phyloP scores from a whole-genome alignment of 2,329 filamentous ascomycete species.

The Sordariomycetes sp. region DNA sequence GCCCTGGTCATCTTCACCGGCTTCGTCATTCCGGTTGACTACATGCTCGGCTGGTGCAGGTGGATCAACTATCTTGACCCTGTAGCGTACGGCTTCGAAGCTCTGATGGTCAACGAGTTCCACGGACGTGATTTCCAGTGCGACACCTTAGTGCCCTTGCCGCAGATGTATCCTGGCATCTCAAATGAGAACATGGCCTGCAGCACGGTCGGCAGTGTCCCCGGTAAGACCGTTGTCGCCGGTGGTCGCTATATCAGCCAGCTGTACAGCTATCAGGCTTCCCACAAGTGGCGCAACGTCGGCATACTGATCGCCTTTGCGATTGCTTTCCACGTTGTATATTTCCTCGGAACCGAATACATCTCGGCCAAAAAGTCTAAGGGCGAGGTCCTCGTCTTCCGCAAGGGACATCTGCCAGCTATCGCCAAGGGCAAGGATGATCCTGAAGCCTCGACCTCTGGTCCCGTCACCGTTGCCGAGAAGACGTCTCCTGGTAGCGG shows the following conservation, averaged over 20 bases:
- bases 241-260: slow-evolving; percentile 37
- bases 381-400: slow-evolving; percentile 53
- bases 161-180: slow-evolving; percentile 18
- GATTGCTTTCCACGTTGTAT: slow-evolving; percentile 34
- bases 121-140: slow-evolving; percentile 16
- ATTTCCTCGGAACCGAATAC: slow-evolving; percentile 41
- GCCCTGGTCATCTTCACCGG: slow-evolving; percentile 33
- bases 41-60: slow-evolving; percentile 56
- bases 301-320: slow-evolving; percentile 46
- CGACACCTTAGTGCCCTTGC: slow-evolving; percentile 12
- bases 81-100: slow-evolving; percentile 57
- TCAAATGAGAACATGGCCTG: slow-evolving; percentile 29
- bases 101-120: slow-evolving; percentile 61
- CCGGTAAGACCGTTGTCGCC: slow-evolving; percentile 31
- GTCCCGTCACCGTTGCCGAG: slow-evolving; percentile 11
- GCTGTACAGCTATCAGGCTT: slow-evolving; percentile 35
- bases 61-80: slow-evolving; percentile 63
- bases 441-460: slow-evolving; percentile 10
- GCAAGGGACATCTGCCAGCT: slow-evolving; percentile 25
- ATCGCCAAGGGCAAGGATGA: slow-evolving; percentile 10
- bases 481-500: slow-evolving; percentile 8
- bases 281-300: slow-evolving; percentile 46
- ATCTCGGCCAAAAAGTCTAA: slow-evolving; percentile 42
- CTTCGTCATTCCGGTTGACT: slow-evolving; percentile 30
- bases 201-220: slow-evolving; percentile 33